phyloP scores from a whole-genome alignment of 345 rosid genomes.

The Nasturtium officinale region DNA sequence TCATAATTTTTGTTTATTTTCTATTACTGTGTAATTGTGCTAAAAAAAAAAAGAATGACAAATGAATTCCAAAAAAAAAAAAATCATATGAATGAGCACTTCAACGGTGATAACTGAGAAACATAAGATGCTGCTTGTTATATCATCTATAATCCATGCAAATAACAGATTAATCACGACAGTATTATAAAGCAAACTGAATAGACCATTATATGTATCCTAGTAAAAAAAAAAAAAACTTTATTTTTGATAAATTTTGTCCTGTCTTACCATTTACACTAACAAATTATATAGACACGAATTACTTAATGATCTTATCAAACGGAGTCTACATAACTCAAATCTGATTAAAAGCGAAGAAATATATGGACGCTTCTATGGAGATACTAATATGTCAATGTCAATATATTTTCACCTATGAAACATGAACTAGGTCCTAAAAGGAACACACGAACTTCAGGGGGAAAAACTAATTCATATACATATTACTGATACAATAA shows the following conservation, averaged over 20 bases:
- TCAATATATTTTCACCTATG: neutral
- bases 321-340: neutral
- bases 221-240: too few species aligned
- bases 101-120: neutral
- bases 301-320: neutral
- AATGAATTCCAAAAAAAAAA: neutral
- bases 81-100: neutral
- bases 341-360: neutral
- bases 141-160: neutral
- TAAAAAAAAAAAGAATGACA: neutral
- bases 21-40: neutral
- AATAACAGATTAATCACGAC: neutral
- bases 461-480: neutral
- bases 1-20: neutral
- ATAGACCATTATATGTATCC: neutral
- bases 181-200: neutral
- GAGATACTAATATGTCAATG: too few species aligned
- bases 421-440: conserved; percentile 12
- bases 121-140: neutral
- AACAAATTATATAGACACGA: neutral
- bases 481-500: neutral
- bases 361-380: neutral
- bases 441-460: neutral
- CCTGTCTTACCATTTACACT: neutral
- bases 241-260: neutral